Evolutionary conservation across 129 eudicot genomes (phyloP).

Genomic region (Pittosporum tobira): DNA sequence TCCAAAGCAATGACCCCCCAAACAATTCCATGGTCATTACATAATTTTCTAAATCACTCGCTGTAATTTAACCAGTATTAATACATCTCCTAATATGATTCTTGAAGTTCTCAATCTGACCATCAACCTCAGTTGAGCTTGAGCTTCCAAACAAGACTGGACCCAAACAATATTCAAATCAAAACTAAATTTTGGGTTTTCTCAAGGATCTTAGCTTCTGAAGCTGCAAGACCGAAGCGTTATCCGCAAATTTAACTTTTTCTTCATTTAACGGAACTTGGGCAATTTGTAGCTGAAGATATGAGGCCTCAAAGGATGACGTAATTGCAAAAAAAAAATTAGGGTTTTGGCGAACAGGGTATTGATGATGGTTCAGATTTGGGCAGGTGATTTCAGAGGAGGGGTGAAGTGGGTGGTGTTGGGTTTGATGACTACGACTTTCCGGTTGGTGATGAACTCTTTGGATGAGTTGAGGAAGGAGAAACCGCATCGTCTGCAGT

Average conservation of each 20-base stretch:
- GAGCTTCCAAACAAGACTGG: slow-evolving; percentile 75
- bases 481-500: slow-evolving; percentile 28
- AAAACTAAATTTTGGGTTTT: slow-evolving; percentile 27
- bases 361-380: slow-evolving; percentile 22
- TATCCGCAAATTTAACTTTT: slow-evolving; percentile 51
- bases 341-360: slow-evolving; percentile 45
- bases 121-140: too few relatives aligned
- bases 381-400: slow-evolving; percentile 8
- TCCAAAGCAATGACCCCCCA: too few relatives aligned
- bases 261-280: slow-evolving; percentile 74
- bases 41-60: too few relatives aligned
- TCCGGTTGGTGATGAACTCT: slow-evolving; percentile 73
- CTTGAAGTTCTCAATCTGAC: too few relatives aligned
- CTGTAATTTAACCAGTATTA: too few relatives aligned
- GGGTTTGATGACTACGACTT: slow-evolving; percentile 79
- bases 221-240: slow-evolving; percentile 53
- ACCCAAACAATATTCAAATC: slow-evolving; percentile 30
- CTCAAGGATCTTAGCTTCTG: slow-evolving; percentile 48
- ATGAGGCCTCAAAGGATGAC: slow-evolving; percentile 89
- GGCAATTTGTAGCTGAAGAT: slow-evolving; percentile 73
- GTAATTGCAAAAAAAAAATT: slow-evolving; percentile 61
- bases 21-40: too few relatives aligned
- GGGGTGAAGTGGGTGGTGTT: slow-evolving; percentile 23
- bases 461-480: slow-evolving; percentile 64
- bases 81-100: too few relatives aligned